Base-by-base conservation (phyloP, 140 eudicot genomes). In the Erigeron philadelphicus region DNA sequence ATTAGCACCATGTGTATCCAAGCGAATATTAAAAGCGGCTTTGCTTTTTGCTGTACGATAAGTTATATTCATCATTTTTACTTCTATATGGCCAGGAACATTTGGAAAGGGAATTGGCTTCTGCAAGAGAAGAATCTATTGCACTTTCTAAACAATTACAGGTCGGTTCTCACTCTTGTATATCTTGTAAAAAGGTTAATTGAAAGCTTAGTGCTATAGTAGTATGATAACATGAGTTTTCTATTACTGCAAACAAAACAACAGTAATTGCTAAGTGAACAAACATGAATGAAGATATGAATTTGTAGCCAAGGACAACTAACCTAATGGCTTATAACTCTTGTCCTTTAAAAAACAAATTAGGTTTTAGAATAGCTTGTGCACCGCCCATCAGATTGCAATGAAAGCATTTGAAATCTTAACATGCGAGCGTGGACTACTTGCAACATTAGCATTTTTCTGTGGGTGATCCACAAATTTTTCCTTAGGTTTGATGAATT, bases 41-140 rank as follows among this genome's bases (percentile, higher is more conserved):
- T 45, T 7, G 64, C 38, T 59, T 46, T 63, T 65, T 52, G 61
- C 25, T 61, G 8, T 73, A 56, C 68, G 41, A 41, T 11, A 63
- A 40, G 25, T 58, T 57, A 49, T 58, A 61, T 59, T 72, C 16
- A 73, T 25, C 21, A 49, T 50, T 64, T 42, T 8, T 44, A 40
- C 47, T 45, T 63, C 7, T 43, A 43, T 62, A 10, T 59, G 49
- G 35, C 17, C 78, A 93, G 98, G 98, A 87, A 76, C 95, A 82
- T 69, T 76, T 93, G 78, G 95, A 75, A 67, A 93, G 83, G 73
- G 95, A 93, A 68, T 70, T 93, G 79, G 82, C 81, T 42, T 73
- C 78, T 43, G 86, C 94, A 13, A 89, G 87, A 78, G 94, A 89
- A 75, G 96, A 93, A 75, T 81, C 84, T 43, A 72, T 86, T 12